Percentiles rank a stretch among this genome's conserved stretches.
Conservation (phyloP, 192 early-diverging fungal genomes). For the Dissophora ornata region DNA sequence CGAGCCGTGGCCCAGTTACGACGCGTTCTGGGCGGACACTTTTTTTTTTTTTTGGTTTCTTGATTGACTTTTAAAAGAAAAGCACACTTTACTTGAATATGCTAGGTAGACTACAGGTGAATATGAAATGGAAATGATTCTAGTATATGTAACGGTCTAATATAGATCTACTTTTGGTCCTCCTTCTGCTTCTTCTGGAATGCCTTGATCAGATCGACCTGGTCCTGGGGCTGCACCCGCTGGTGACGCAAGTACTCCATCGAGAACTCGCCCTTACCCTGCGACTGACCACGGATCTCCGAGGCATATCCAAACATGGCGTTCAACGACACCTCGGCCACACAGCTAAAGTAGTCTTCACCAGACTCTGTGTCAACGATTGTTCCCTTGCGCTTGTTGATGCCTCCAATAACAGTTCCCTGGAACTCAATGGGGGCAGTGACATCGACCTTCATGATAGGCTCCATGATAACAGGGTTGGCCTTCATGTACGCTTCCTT, state of each 20-base stretch:
- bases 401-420: conserved; percentile 87
- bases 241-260: conserved; percentile 96
- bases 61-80: no score
- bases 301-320: conserved; percentile 99
- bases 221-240: conserved; percentile 81
- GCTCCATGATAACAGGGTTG: conserved; percentile 89
- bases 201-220: conserved; percentile 88
- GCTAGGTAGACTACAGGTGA: no score
- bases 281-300: conserved; percentile 81
- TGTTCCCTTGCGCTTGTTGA: conserved; percentile 98
- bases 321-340: conserved; percentile 93
- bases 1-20: no score
- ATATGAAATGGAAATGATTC: no score
- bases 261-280: conserved; percentile 98
- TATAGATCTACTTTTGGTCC: conserved; percentile 53
- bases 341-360: conserved; percentile 90
- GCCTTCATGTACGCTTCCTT: conserved; percentile 88
- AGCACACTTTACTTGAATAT: no score
- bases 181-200: conserved; percentile 78
- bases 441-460: conserved; percentile 95
- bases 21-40: no score
- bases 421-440: conserved; percentile 94
- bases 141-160: no score
- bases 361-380: conserved; percentile 92
- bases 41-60: no score